Evolutionary conservation across 192 early-diverging fungal species (phyloP).

Genomic region (Coemansia reversa): DNA sequence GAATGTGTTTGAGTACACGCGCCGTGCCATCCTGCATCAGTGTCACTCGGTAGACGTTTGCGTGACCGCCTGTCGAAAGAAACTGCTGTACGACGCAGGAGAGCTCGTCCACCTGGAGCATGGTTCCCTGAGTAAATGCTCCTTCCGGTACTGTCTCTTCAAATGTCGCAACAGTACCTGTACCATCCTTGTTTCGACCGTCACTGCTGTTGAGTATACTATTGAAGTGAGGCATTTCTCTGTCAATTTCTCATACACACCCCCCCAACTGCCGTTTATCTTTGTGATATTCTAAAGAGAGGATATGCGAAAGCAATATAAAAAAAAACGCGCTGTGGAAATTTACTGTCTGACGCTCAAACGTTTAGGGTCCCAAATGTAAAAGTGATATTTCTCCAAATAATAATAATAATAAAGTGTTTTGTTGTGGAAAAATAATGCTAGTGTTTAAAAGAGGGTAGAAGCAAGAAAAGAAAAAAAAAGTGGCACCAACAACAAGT

Average conservation of each 20-base stretch:
- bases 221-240: no score
- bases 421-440: no score
- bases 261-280: no score
- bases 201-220: background rate
- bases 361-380: no score
- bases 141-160: constrained; percentile 10
- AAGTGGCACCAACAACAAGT: background rate
- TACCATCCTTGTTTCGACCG: background rate
- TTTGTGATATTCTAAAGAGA: no score
- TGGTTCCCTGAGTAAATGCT: constrained; percentile 37
- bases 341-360: no score
- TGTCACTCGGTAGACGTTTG: constrained; percentile 84
- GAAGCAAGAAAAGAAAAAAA: background rate
- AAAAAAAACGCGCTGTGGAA: no score
- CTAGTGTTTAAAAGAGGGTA: no score
- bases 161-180: background rate
- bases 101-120: constrained; percentile 39
- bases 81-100: constrained; percentile 49
- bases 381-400: no score
- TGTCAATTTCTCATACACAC: no score
- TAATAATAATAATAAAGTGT: no score
- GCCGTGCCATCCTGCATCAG: constrained; percentile 54
- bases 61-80: constrained; percentile 67
- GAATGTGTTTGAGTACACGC: constrained; percentile 80
- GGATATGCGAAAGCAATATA: no score